Evolutionary conservation across 345 rosid genomes (phyloP), one percentile per base, ranked within the genome.

Genomic region (Lepidium aucheri): DNA sequence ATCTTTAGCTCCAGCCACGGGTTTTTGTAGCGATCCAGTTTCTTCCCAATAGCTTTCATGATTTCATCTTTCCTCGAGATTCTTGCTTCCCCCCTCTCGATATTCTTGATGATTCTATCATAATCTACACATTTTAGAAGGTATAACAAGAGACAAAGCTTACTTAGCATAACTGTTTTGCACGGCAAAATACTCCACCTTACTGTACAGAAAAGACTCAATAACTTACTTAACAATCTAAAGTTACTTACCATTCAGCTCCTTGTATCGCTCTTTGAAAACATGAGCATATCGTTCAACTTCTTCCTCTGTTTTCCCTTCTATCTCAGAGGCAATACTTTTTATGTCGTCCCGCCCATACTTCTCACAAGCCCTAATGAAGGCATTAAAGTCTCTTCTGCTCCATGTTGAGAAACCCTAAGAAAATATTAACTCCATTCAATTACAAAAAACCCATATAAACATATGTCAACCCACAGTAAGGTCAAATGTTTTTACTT

Each of bases 351-450:
- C 81, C 30, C 99, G 83, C 14, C 99, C 97, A 83, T 94, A 94
- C 76, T 86, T 94, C 84, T 94, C 97, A 77, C 99, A 90, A 54
- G 99, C 95, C 79, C 97, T 80, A 34, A 85, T 84, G 65, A 94
- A 94, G 32, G 90, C 61, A 74, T 85, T 90, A 67, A 94, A 94
- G 76, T 94, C 98, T 83, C 86, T 88, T 77, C 88, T 80, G 77
- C 95, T 86, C 97, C 98, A 90, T n/a, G 98, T 80, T 42, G 97
- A 86, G 82, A 93, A 90, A 44, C 97, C 98, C 98, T 90, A 64
- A 47, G 41, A 35, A 7, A 41, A 47, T n/a, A 30, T 18, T 46
- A 60, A 51, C 50, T 16, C 17, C 16, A 51, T 36, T 49, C 1
- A 35, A 14, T 40, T 35, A 63, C 39, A 49, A 44, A 63, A 45